Percentiles rank a stretch among this genome's conserved stretches.
phyloP scores from a whole-genome alignment of 2,329 filamentous ascomycete species.

The Fusarium ramigenum region DNA sequence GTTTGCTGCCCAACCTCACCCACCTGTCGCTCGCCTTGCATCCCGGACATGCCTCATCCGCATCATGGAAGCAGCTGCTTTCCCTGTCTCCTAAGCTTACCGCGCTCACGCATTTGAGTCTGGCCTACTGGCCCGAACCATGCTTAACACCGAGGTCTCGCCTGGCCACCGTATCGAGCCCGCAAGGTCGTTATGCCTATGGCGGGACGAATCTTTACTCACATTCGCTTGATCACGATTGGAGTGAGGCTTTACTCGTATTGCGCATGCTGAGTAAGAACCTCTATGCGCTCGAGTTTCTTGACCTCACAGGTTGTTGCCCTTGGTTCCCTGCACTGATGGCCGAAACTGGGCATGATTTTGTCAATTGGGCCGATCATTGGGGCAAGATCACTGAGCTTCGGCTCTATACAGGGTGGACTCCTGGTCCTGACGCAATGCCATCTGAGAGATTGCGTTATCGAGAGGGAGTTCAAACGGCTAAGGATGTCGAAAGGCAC shows the following conservation, averaged over 20 bases:
- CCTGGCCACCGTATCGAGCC: conserved; percentile 57
- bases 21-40: conserved; percentile 67
- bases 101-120: conserved; percentile 67
- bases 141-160: conserved; percentile 65
- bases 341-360: conserved; percentile 54
- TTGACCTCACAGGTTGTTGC: conserved; percentile 69
- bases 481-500: conserved; percentile 57
- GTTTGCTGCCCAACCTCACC: conserved; percentile 65
- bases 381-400: conserved; percentile 63
- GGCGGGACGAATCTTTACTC: conserved; percentile 67
- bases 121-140: conserved; percentile 71
- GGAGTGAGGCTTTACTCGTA: conserved; percentile 66
- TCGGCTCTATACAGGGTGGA: conserved; percentile 57
- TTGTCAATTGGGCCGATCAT: conserved; percentile 62
- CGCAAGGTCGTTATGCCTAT: conserved; percentile 59
- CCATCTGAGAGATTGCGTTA: conserved; percentile 47
- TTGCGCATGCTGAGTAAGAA: conserved; percentile 63
- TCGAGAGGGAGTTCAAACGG: conserved; percentile 50
- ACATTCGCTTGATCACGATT: conserved; percentile 66
- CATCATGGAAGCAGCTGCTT: conserved; percentile 69
- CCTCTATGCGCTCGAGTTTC: conserved; percentile 67
- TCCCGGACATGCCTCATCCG: conserved; percentile 46
- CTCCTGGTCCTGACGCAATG: conserved; percentile 46
- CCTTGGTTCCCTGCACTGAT: conserved; percentile 63
- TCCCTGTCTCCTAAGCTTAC: conserved; percentile 61